Percentiles rank a stretch among this genome's conserved stretches.
Conservation (phyloP, 2,329 filamentous ascomycete species). For the Monilinia fructicola region DNA sequence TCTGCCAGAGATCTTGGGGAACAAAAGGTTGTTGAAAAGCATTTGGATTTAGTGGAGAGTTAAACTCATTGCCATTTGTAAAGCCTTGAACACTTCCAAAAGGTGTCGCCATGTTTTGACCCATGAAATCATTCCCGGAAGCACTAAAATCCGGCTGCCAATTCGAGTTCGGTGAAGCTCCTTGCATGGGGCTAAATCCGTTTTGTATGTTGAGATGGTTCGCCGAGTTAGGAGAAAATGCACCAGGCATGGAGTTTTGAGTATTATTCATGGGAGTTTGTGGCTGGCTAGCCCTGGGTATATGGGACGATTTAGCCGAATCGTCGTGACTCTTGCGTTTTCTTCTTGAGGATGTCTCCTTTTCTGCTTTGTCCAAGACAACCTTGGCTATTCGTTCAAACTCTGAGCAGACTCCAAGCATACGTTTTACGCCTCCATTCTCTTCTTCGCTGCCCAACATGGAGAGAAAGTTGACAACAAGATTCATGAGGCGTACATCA, state of each 20-base stretch:
- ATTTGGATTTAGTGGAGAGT: conserved; percentile 40
- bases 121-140: conserved; percentile 33
- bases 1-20: conserved; percentile 89
- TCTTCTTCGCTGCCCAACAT: conserved; percentile 87
- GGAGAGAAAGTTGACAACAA: conserved; percentile 88
- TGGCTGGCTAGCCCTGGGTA: conserved; percentile 25
- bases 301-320: conserved; percentile 30
- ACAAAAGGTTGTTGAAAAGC: conserved; percentile 82
- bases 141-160: conserved; percentile 33
- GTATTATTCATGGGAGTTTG: conserved; percentile 34
- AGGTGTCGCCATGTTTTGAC: conserved; percentile 34
- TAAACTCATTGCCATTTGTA: conserved; percentile 36
- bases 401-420: conserved; percentile 92
- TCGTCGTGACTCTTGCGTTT: conserved; percentile 76
- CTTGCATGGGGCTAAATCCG: conserved; percentile 35
- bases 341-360: conserved; percentile 63
- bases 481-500: conserved; percentile 86
- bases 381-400: conserved; percentile 92
- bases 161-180: conserved; percentile 30
- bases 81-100: conserved; percentile 37
- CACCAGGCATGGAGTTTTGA: conserved; percentile 33
- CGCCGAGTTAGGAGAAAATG: conserved; percentile 34
- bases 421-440: conserved; percentile 86
- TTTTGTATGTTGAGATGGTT: conserved; percentile 36
- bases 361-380: conserved; percentile 88